Conservation (phyloP, 2,329 filamentous ascomycete genomes). For the Diaporthe aspalathi region DNA sequence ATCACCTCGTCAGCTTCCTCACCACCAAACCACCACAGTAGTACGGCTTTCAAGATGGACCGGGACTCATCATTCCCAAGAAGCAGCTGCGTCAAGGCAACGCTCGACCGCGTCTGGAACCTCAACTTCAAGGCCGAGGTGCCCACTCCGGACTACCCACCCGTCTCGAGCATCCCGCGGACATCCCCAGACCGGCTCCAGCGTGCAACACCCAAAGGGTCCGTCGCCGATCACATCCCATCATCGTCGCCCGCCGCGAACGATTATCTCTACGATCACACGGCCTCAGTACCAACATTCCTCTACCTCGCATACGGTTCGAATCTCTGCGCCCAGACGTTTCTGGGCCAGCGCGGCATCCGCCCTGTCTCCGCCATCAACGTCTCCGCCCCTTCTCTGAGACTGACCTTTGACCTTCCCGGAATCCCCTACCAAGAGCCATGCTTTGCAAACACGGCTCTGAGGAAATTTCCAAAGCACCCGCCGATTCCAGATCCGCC, state of each 20-base stretch:
- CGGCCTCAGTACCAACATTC: conserved; percentile 59
- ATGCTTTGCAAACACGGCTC: conserved; percentile 87
- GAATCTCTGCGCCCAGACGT: conserved; percentile 84
- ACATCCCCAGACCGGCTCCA: conserved; percentile 55
- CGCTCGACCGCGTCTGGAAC: conserved; percentile 24
- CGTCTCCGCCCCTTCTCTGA: conserved; percentile 82
- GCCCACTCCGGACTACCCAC: conserved; percentile 40
- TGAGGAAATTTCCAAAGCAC: conserved; percentile 63
- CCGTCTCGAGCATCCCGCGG: conserved; percentile 49
- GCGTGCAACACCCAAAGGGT: conserved; percentile 42
- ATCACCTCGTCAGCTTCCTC: background rate
- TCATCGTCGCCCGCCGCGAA: conserved; percentile 45
- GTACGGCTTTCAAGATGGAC: background rate
- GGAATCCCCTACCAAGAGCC: conserved; percentile 90
- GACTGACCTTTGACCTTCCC: conserved; percentile 85
- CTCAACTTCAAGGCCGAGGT: conserved; percentile 23
- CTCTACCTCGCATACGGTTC: conserved; percentile 93
- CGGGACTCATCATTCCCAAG: background rate
- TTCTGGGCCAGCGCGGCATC: conserved; percentile 81
- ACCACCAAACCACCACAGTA: background rate
- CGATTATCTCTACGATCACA: conserved; percentile 37
- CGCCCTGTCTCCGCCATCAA: conserved; percentile 83
- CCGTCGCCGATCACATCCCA: conserved; percentile 42
- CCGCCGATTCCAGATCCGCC: conserved; percentile 45
- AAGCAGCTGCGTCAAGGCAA: conserved; percentile 19